A percentile compares a stretch with the other conserved stretches of the same genome.
Conservation (phyloP, 1,284 basidiomycete species). For the Mycena citricolor region DNA sequence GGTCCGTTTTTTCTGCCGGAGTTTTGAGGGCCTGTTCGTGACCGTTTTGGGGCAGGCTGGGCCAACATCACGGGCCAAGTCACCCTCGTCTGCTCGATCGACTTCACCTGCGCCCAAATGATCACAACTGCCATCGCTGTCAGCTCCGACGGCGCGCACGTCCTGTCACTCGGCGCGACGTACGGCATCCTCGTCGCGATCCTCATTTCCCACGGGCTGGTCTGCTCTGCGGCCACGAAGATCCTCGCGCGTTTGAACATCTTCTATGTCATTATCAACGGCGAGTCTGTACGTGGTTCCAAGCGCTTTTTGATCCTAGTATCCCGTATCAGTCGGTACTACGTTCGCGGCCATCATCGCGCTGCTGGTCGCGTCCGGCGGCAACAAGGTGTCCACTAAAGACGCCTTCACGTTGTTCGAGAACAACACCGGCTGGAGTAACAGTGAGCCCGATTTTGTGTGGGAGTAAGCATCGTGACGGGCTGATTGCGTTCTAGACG, state of each 20-base stretch:
- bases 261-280: constrained; percentile 64
- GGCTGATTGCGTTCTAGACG: constrained; percentile 46
- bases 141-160: constrained; percentile 49
- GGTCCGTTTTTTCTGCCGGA: constrained; percentile 25
- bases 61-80: constrained; percentile 61
- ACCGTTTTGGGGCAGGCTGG: constrained; percentile 40
- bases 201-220: constrained; percentile 59
- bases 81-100: constrained; percentile 62
- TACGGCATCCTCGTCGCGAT: constrained; percentile 67
- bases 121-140: constrained; percentile 71
- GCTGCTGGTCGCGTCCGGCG: constrained; percentile 55
- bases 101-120: constrained; percentile 77
- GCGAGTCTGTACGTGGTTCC: constrained; percentile 34
- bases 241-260: constrained; percentile 67
- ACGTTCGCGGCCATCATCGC: constrained; percentile 59
- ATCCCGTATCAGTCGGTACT: constrained; percentile 47
- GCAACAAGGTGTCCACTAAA: constrained; percentile 58
- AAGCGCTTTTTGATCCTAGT: constrained; percentile 16
- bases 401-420: constrained; percentile 70
- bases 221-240: constrained; percentile 69
- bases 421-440: constrained; percentile 69
- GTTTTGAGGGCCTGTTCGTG: not conserved
- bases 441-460: constrained; percentile 38
- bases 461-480: not conserved
- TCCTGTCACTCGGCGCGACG: constrained; percentile 59